phyloP scores from a whole-genome alignment of 1,139 yeast genomes.

The Candida freyschussii region DNA sequence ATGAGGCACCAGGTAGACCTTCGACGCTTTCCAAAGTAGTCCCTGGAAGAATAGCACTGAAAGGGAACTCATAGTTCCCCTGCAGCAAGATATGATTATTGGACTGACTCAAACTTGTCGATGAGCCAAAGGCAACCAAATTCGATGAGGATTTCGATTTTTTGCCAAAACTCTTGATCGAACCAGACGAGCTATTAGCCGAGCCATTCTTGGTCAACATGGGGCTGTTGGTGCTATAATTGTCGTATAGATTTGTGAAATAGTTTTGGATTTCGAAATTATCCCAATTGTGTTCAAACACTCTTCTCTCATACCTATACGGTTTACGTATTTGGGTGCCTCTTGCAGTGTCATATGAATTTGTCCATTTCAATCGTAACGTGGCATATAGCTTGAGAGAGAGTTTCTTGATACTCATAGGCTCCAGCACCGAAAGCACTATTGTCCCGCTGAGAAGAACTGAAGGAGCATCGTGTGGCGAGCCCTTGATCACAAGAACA shows the following conservation, averaged over 20 bases:
- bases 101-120: conserved; percentile 25
- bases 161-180: conserved; percentile 21
- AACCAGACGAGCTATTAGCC: conserved; percentile 21
- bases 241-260: conserved; percentile 29
- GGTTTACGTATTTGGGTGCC: conserved; percentile 45
- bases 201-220: conserved; percentile 12
- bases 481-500: conserved; percentile 76
- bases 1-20: conserved; percentile 80
- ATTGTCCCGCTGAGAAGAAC: conserved; percentile 72
- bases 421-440: conserved; percentile 72
- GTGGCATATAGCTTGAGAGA: conserved; percentile 62
- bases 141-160: conserved; percentile 28
- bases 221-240: conserved; percentile 16
- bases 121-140: conserved; percentile 23
- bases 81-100: conserved; percentile 40
- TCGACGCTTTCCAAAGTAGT: conserved; percentile 83
- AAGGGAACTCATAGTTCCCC: conserved; percentile 92
- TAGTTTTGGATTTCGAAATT: conserved; percentile 45
- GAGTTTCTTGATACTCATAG: conserved; percentile 62
- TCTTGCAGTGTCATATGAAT: conserved; percentile 41
- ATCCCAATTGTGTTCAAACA: conserved; percentile 79
- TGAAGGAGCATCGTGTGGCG: conserved; percentile 72
- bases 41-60: conserved; percentile 82
- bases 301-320: conserved; percentile 53
- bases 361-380: conserved; percentile 55